Base-by-base conservation (phyloP, 352 stramenopile genomes). In the Phytophthora pini region DNA sequence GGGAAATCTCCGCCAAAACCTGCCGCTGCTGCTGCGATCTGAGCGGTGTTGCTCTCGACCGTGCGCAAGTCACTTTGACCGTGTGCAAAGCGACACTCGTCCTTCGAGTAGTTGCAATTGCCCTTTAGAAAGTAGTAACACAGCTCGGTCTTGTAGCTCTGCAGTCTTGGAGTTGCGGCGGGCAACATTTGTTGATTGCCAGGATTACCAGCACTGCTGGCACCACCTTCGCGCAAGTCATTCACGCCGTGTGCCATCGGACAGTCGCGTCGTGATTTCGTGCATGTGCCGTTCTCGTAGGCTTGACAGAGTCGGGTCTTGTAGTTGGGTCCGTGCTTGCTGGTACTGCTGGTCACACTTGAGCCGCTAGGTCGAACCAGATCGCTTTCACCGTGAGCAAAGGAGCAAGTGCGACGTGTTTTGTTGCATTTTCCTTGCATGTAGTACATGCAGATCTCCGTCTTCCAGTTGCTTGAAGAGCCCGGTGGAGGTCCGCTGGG, bases 341-440 rank as follows among this genome's bases (percentile, higher is more conserved):
- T 72, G 29, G 15, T 54, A 12, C 55, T 41, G 26, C 31, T 41
- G 24, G 29, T 47, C n/a, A 24, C 32, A 29, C 48, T 74, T 9
- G 43, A 32, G n/a, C 60, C 58, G 12, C 55, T 81, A 1, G 70
- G 58, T 17, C 85, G 82, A 13, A 89, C 68, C 11, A 95, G 67
- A 55, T 95, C 87, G 43, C 79, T 89, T 65, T 95, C 87, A 34
- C 87, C 87, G 54, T 95, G 87, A 1, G 87, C 87, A 72, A 95
- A 95, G 12, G 87, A 93, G 39, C 87, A 95, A n/a, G 87, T 95
- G 34, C 87, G 85, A 13, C 85, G 70, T 20, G 85, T 95, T 69
- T 94, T 95, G 72, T 95, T 95, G 77, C 87, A 95, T 63, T 95
- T 95, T 20, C 87, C 87, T 55, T 95, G 87, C 47, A 95, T 79